These are phyloP conservation scores for Botryotinia globosa DNA, from an alignment of 2,329 filamentous ascomycete species.

Conservation along the genomic window DNA sequence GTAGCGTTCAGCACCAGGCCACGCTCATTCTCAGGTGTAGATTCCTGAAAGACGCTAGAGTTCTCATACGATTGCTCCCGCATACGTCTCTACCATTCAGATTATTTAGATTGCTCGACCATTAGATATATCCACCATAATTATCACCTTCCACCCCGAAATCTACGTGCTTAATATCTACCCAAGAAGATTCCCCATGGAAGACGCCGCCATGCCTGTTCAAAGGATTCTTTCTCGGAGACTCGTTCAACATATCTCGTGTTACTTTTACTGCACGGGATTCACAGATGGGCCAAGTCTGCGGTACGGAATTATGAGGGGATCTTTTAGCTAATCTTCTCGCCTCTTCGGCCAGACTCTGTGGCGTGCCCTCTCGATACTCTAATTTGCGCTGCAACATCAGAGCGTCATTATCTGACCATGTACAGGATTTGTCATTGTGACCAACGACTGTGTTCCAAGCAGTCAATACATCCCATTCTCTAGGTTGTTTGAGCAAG, in stretches of 20 bases:
- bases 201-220: background rate
- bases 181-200: background rate
- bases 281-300: background rate
- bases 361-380: constrained; percentile 25
- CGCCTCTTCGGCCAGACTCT: constrained; percentile 13
- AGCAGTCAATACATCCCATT: constrained; percentile 25
- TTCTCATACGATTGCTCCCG: background rate
- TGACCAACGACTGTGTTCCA: constrained; percentile 25
- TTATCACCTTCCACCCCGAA: background rate
- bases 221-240: background rate
- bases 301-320: background rate
- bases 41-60: background rate
- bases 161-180: background rate
- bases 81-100: background rate
- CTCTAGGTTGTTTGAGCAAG: constrained; percentile 26
- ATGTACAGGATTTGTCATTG: constrained; percentile 22
- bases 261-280: background rate
- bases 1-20: background rate
- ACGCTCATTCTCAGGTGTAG: background rate
- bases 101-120: background rate
- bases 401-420: constrained; percentile 24
- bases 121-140: background rate
- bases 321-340: constrained; percentile 20
- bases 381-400: constrained; percentile 27
- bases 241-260: background rate